Evolutionary conservation across 2,329 filamentous ascomycete genomes (phyloP).

Genomic region (Drechslerella dactyloides): DNA sequence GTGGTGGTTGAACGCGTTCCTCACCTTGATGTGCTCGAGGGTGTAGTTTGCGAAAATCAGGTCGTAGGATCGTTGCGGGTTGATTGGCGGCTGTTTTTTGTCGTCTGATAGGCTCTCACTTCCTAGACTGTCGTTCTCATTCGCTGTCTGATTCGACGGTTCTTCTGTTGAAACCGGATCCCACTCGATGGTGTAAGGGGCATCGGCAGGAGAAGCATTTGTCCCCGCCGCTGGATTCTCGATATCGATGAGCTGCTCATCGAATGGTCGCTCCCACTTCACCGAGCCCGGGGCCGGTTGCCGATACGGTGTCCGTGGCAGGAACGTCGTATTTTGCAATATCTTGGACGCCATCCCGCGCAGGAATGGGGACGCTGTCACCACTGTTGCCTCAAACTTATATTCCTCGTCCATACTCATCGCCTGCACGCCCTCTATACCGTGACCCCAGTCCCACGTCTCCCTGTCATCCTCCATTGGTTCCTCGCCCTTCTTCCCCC

Average conservation of each 20-base stretch:
- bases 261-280: slow-evolving; percentile 9
- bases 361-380: slow-evolving; percentile 76
- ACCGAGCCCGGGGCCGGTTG: slow-evolving; percentile 16
- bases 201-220: slow-evolving; percentile 58
- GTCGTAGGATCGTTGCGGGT: slow-evolving; percentile 79
- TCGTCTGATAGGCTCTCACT: slow-evolving; percentile 54
- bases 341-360: slow-evolving; percentile 76
- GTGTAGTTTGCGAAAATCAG: slow-evolving; percentile 77
- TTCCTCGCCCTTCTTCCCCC: slow-evolving; percentile 57
- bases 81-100: slow-evolving; percentile 64
- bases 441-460: slow-evolving; percentile 62
- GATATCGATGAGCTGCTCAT: slow-evolving; percentile 12
- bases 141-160: slow-evolving; percentile 58
- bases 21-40: slow-evolving; percentile 36
- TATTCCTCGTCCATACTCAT: slow-evolving; percentile 28
- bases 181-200: slow-evolving; percentile 71
- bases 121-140: slow-evolving; percentile 33
- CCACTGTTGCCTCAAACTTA: slow-evolving; percentile 71
- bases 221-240: slow-evolving; percentile 6
- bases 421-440: slow-evolving; percentile 32
- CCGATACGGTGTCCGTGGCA: slow-evolving; percentile 78
- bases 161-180: neutral
- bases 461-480: slow-evolving; percentile 55
- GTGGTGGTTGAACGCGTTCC: slow-evolving; percentile 76
- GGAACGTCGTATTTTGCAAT: slow-evolving; percentile 86